phyloP scores from a whole-genome alignment of 1,139 yeast species.

The Yamadazyma blattariae region DNA sequence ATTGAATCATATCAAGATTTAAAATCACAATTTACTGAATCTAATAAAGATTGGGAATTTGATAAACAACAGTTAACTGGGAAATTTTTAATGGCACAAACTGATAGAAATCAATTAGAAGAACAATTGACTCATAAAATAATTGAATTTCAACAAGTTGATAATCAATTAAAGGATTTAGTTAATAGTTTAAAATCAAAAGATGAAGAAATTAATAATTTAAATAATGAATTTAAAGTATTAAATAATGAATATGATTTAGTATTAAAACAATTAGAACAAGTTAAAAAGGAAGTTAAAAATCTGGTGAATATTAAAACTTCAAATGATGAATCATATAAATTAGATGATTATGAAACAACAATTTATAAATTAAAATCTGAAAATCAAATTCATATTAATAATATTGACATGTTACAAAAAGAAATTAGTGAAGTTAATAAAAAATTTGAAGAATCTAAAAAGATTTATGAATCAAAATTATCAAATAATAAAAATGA shows the following conservation, averaged over 20 bases:
- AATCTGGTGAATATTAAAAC: not conserved
- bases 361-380: conserved; percentile 18
- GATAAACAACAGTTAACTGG: conserved; percentile 14
- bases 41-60: not conserved
- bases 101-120: conserved; percentile 2
- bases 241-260: conserved; percentile 10
- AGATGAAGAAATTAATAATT: conserved; percentile 22
- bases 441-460: conserved; percentile 15
- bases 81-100: conserved; percentile 2
- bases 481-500: conserved; percentile 25
- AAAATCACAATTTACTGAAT: conserved; percentile 10
- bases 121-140: not conserved
- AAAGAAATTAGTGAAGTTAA: conserved; percentile 17
- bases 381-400: conserved; percentile 18
- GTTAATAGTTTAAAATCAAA: conserved; percentile 17
- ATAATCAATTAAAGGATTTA: not conserved
- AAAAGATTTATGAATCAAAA: conserved; percentile 22
- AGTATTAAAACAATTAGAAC: conserved; percentile 5
- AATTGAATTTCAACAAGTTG: not conserved
- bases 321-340: not conserved
- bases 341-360: conserved; percentile 18
- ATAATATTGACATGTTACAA: conserved; percentile 17
- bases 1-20: conserved; percentile 21
- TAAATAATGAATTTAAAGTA: conserved; percentile 15
- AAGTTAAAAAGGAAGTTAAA: not conserved